Conservation (phyloP, 441 rosid species). For the Metrosideros polymorpha region DNA sequence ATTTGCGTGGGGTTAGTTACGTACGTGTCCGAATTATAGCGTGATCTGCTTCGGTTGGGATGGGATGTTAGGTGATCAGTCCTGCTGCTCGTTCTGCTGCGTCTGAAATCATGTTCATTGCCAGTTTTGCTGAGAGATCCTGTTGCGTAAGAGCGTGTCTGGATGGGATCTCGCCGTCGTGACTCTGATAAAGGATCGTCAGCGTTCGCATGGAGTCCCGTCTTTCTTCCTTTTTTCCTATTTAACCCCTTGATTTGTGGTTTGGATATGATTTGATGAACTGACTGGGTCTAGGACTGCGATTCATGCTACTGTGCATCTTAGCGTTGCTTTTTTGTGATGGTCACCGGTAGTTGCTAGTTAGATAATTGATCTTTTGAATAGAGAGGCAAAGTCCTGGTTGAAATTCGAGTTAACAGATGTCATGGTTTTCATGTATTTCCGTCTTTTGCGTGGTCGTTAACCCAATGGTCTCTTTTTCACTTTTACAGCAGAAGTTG, state of each 20-base stretch:
- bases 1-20: not conserved
- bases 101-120: not conserved
- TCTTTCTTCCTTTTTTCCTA: not conserved
- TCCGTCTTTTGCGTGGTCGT: not conserved
- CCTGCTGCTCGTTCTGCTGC: not conserved
- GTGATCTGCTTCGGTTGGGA: not conserved
- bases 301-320: not conserved
- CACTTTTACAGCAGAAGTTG: not conserved
- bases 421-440: not conserved
- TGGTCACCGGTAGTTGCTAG: not conserved
- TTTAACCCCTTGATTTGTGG: not conserved
- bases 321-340: not conserved
- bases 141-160: not conserved
- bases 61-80: not conserved
- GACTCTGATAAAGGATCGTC: not conserved
- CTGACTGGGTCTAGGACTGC: not conserved
- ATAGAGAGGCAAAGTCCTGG: not conserved
- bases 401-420: not conserved
- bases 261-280: not conserved
- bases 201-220: not conserved
- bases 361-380: not conserved
- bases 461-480: not conserved
- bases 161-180: not conserved
- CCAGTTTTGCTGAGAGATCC: not conserved
- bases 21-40: not conserved